Evolutionary conservation across 2,329 filamentous ascomycete genomes (phyloP), one percentile per base, ranked within the genome.

Genomic region (Fusarium zealandicum): DNA sequence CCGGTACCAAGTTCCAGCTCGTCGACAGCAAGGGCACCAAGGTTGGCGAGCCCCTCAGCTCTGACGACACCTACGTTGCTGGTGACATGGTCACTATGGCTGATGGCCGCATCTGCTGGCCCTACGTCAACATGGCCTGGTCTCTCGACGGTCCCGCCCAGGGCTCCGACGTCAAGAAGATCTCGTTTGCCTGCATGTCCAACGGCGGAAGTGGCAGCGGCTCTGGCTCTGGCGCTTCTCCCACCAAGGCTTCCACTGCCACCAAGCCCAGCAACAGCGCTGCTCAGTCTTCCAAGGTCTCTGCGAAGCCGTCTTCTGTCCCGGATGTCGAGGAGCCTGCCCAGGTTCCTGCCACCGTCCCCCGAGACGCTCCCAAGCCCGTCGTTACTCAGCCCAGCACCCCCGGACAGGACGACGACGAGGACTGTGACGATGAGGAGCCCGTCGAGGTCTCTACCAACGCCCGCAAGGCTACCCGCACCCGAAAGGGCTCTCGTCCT

Each of bases 81-180:
- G 84, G 84, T 32, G 84, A 87, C 63, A 85, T 87, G 77, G 82
- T 84, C 10, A 84, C 81, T 27, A 80, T 84, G 75, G 63, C 72
- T n/a, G 81, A 84, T 54, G 81, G 80, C 17, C 76, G 80, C 40
- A 76, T 87, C 63, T 87, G 84, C 76, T 87, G 82, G 82, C 82
- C 82, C 20, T 85, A 84, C 57, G 80, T 84, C 46, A 75, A 75
- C 67, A 83, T 83, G 80, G 73, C 73, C 28, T 85, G 82, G 82
- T 64, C 46, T 17, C 66, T 69, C n/a, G 46, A 56, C 12, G 66
- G 66, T 2, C 55, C 63, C 32, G 40, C 57, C 57, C 22, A 70
- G 16, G 64, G 38, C 17, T 30, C 55, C 8, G 16, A 64, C 16
- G 69, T 71, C 44, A 72, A 66, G 52, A 76, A 78, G 63, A 82